Base-by-base conservation (phyloP, 2,329 filamentous ascomycete species). In the Aspergillus tubingensis region DNA sequence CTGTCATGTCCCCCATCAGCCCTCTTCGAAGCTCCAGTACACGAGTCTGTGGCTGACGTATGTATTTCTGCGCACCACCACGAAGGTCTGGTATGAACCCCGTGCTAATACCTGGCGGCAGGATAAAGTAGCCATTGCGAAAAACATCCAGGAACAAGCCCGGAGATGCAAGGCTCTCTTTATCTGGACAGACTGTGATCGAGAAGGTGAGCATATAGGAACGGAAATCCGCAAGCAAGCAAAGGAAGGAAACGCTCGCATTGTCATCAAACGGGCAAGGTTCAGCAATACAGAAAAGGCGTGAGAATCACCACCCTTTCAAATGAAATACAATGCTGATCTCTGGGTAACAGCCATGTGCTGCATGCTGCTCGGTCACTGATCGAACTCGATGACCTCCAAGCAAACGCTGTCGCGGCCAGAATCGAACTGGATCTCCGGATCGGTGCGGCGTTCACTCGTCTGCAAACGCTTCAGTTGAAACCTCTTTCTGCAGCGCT, bases 131-230 rank as follows among this genome's bases (percentile, higher is more conserved):
- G 80, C 83, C 1, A 89, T 99, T 64, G 92, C 93, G 8, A 83
- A 88, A 32, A 99, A 99, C 72, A 95, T 99, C 70, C 86, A 89
- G 67, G 80, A 84, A 1, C 89, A 96, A 75, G 94, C 95, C 17
- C 84, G 84, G 62, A 84, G 85, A 72, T 84, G 88, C n/a, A 85
- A 83, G 58, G 86, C 88, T 11, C 82, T 99, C 32, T 94, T 96
- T 76, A 97, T 99, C 68, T 99, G 95, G 95, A 99, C 95, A 0
- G 95, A 99, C 83, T 98, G 95, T 77, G 95, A 99, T 81, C 88
- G 93, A 58, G 95, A 99, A 82, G 95, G 95, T 38, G 95, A 99
- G 75, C 91, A 98, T 72, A 99, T 99, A 67, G 95, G 95, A 6
- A 85, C 90, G 41, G 94, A 99, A 75, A 94, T 99, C 62, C 88